Base-by-base conservation (phyloP, 805 yeast species). In the Lachancea nothofagi region DNA sequence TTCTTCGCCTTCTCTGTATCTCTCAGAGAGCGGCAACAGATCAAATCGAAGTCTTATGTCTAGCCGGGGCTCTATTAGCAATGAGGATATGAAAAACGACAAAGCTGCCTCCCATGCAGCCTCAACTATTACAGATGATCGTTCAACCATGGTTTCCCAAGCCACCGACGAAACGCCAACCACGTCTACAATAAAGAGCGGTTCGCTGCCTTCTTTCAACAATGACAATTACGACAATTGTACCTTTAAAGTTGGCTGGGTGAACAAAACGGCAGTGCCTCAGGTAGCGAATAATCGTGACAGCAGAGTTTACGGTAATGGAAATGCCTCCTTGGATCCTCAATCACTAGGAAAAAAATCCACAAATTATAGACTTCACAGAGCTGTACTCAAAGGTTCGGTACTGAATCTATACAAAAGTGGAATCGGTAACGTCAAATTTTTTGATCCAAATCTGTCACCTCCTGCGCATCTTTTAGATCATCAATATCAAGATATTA, bases 331-430 rank as follows among this genome's bases (percentile, higher is more conserved):
- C 17, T 31, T 54, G 4, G 57, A 53, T 29, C 48, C 53, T 13
- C 43, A 33, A 6, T 30, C 33, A 14, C 27, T 33, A 15, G 36
- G 23, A 12, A 33, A 25, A 29, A 25, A 40, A 4, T 20, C 13
- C 24, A 20, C 29, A 21, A 62, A 59, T 24, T 61, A 57, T 40
- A 52, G 72, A 43, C 57, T 85, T 23, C 75, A 67, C 41, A 69
- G 81, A 36, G 87, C 83, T 0, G 85, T 79, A 51, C 63, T 88
- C 42, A 75, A 71, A 50, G 95, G 95, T 14, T 75, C 88, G 2
- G 66, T 69, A 30, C 61, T 88, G 38, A 67, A 70, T 39, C 58
- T 88, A 13, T 83, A 74, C 65, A 81, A 76, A 56, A 54, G 71
- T 77, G 26, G 80, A 72, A 2, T 59, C 65, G 19, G 77, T 67